Conservation (phyloP, 768 basidiomycete species). For the Trametes cingulata region DNA sequence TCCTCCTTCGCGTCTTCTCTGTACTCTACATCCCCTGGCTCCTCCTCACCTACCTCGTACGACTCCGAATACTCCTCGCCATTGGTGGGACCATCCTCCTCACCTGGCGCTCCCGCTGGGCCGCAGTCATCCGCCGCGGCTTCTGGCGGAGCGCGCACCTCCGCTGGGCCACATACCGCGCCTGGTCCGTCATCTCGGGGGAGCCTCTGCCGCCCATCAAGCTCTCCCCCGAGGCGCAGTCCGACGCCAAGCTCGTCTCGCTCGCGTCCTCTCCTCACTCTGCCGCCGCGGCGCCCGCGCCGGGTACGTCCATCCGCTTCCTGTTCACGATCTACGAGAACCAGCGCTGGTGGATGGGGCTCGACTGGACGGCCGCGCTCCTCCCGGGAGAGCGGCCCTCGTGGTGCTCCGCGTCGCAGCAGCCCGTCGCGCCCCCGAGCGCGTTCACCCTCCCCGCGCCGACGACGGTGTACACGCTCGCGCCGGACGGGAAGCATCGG, state of each 20-base stretch:
- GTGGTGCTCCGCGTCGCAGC: constrained; percentile 66
- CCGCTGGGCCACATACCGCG: constrained; percentile 59
- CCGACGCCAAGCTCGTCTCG: constrained; percentile 29
- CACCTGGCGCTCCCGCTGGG: constrained; percentile 71
- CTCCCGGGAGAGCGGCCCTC: constrained; percentile 88
- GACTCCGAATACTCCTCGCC: constrained; percentile 61
- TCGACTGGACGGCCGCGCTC: constrained; percentile 94
- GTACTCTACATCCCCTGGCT: constrained; percentile 68
- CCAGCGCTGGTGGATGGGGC: constrained; percentile 96
- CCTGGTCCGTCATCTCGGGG: constrained; percentile 56
- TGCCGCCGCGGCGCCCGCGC: too few species aligned
- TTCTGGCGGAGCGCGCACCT: constrained; percentile 68
- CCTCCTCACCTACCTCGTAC: constrained; percentile 59
- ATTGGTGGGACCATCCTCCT: constrained; percentile 58
- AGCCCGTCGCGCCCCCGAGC: constrained; percentile 68
- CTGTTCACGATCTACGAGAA: constrained; percentile 92
- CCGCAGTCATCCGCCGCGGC: constrained; percentile 49
- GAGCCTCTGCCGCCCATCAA: constrained; percentile 44
- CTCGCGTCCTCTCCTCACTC: constrained; percentile 20
- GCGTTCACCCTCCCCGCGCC: constrained; percentile 67
- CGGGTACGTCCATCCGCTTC: constrained; percentile 55
- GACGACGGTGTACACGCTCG: constrained; percentile 56
- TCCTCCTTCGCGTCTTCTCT: constrained; percentile 55
- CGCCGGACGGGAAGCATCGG: constrained; percentile 33
- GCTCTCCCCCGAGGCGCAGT: constrained; percentile 32